phyloP scores from a whole-genome alignment of 164 flowering plant genomes.

The Aristolochia californica region DNA sequence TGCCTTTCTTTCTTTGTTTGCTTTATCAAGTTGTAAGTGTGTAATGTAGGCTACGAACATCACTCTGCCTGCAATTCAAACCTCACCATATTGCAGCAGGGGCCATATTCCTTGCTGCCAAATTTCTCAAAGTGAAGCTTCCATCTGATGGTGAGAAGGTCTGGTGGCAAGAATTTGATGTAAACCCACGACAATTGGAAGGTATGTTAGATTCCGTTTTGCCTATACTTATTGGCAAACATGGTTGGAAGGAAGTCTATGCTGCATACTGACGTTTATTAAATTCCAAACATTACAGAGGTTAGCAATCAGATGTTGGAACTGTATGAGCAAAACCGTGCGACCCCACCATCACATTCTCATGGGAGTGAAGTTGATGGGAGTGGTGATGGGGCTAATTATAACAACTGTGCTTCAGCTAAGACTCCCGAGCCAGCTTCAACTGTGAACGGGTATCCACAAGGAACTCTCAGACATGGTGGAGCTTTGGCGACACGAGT shows the following conservation, averaged over 20 bases:
- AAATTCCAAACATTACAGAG: conserved; percentile 42
- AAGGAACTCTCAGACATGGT: conserved; percentile 8
- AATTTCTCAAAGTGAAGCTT: conserved; percentile 76
- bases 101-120: conserved; percentile 88
- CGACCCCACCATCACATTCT: conserved; percentile 32
- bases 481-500: conserved; percentile 21
- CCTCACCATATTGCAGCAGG: conserved; percentile 86
- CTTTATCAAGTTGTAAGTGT: conserved; percentile 17
- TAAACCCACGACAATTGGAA: conserved; percentile 81
- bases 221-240: conserved; percentile 1
- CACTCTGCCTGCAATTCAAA: conserved; percentile 86
- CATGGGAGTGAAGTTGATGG: conserved; percentile 78
- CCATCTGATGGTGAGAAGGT: conserved; percentile 81
- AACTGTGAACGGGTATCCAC: conserved; percentile 15
- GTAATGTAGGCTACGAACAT: conserved; percentile 69
- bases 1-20: not conserved
- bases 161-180: conserved; percentile 95
- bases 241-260: not conserved
- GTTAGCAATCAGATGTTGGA: conserved; percentile 99
- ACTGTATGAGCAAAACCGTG: conserved; percentile 79
- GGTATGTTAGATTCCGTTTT: conserved; percentile 34
- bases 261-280: not conserved
- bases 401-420: conserved; percentile 38
- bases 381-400: conserved; percentile 32
- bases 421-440: conserved; percentile 31